phyloP scores from a whole-genome alignment of 1,139 yeast species.

The Geotrichum siamense region DNA sequence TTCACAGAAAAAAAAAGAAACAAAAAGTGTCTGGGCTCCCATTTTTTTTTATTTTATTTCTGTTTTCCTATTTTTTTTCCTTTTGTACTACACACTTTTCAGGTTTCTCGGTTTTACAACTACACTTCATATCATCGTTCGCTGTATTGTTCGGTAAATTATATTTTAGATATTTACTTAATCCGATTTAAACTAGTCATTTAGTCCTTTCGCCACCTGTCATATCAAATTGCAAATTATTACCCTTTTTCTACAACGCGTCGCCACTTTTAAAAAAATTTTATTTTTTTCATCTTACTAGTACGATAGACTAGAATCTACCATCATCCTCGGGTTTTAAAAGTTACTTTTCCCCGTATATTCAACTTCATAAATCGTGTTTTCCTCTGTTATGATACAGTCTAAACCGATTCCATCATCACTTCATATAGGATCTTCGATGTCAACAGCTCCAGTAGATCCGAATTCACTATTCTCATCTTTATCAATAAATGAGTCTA shows the following conservation, averaged over 20 bases:
- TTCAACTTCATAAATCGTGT: too few species aligned
- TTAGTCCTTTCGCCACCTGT: slow-evolving; percentile 3
- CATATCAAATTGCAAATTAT: not conserved
- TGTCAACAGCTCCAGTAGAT: slow-evolving; percentile 4
- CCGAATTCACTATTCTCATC: slow-evolving; percentile 10
- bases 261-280: slow-evolving; percentile 10
- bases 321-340: too few species aligned
- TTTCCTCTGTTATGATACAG: slow-evolving; percentile 12
- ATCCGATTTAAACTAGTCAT: too few species aligned
- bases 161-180: too few species aligned
- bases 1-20: slow-evolving; percentile 3
- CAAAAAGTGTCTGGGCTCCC: slow-evolving; percentile 1
- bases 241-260: slow-evolving; percentile 12
- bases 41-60: slow-evolving; percentile 1
- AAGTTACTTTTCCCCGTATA: too few species aligned
- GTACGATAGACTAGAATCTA: not conserved
- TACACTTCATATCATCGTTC: not conserved
- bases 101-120: not conserved
- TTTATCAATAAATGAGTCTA: slow-evolving; percentile 7
- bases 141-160: too few species aligned
- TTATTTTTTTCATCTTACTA: not conserved
- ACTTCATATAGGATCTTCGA: slow-evolving; percentile 10
- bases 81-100: too few species aligned
- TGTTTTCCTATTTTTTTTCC: not conserved
- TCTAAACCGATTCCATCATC: slow-evolving; percentile 12